These are phyloP conservation scores for Panellus pusillus DNA, from an alignment of 768 basidiomycete species.

Conservation along the genomic window DNA sequence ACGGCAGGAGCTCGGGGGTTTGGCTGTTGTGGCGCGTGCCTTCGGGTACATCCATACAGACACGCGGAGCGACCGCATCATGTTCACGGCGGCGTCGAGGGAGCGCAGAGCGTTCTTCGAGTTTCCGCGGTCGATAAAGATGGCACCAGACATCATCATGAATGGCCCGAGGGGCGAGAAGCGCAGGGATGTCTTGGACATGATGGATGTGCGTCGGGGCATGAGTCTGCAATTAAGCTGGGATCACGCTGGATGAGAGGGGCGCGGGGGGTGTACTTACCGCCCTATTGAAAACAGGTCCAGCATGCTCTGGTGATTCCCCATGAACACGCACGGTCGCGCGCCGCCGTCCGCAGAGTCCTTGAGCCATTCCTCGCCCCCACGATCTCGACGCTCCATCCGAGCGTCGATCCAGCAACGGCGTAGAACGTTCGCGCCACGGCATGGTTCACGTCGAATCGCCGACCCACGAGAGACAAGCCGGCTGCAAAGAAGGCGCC, in stretches of 20 bases:
- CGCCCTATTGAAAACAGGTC: constrained; percentile 82
- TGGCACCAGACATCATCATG: constrained; percentile 84
- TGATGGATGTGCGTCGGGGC: constrained; percentile 80
- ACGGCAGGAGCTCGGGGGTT: constrained; percentile 68
- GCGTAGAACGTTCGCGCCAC: constrained; percentile 84
- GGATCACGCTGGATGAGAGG: background rate
- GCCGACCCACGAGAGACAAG: constrained; percentile 64
- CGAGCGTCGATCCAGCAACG: constrained; percentile 61
- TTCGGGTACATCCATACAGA: constrained; percentile 95
- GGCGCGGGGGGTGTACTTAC: constrained; percentile 42
- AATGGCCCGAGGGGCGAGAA: constrained; percentile 89
- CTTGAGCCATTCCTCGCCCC: constrained; percentile 74
- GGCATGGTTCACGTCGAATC: constrained; percentile 78
- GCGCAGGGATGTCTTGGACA: constrained; percentile 89
- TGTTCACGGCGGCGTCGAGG: constrained; percentile 71
- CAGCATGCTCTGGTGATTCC: constrained; percentile 93
- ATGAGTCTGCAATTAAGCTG: constrained; percentile 56
- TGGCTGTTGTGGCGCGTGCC: constrained; percentile 82
- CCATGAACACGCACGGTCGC: constrained; percentile 70
- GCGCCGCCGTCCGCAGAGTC: constrained; percentile 32
- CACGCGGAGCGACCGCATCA: constrained; percentile 67
- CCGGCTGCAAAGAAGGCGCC: constrained; percentile 68
- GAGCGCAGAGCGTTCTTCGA: constrained; percentile 71
- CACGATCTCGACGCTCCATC: constrained; percentile 74
- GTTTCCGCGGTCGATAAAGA: constrained; percentile 90